These are phyloP conservation scores for Rhodotorula sp. DNA, from an alignment of 1,284 basidiomycete genomes.

Conservation along the genomic window DNA sequence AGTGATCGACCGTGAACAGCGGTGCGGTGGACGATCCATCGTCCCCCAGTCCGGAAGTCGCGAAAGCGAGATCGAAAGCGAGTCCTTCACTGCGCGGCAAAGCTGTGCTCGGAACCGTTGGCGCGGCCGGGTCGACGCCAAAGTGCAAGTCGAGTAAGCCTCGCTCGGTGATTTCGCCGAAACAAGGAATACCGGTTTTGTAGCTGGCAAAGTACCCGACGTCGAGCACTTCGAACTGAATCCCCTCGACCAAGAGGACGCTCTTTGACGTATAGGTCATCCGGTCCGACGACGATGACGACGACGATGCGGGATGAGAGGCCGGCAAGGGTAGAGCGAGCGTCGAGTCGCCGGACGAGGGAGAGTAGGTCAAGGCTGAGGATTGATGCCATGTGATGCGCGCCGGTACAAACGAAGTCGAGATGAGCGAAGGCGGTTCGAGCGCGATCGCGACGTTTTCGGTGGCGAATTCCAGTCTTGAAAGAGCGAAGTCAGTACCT, in stretches of 20 bases:
- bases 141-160: conserved; percentile 53
- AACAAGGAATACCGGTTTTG: conserved; percentile 39
- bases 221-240: conserved; percentile 47
- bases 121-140: conserved; percentile 35
- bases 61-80: background rate
- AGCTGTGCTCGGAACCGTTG: background rate
- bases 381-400: conserved; percentile 44
- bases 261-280: conserved; percentile 15
- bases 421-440: conserved; percentile 32
- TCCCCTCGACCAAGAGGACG: conserved; percentile 11
- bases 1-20: background rate
- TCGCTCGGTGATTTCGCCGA: conserved; percentile 44
- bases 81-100: background rate
- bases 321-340: conserved; percentile 19
- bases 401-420: conserved; percentile 53
- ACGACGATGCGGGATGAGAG: background rate
- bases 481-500: too few relatives aligned
- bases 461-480: conserved; percentile 53
- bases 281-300: background rate
- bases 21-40: background rate
- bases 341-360: conserved; percentile 33
- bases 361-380: conserved; percentile 51
- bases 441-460: conserved; percentile 29
- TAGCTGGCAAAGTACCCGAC: conserved; percentile 53
- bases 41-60: background rate